phyloP scores from a whole-genome alignment of 768 basidiomycete species.

The Inosperma sp. region DNA sequence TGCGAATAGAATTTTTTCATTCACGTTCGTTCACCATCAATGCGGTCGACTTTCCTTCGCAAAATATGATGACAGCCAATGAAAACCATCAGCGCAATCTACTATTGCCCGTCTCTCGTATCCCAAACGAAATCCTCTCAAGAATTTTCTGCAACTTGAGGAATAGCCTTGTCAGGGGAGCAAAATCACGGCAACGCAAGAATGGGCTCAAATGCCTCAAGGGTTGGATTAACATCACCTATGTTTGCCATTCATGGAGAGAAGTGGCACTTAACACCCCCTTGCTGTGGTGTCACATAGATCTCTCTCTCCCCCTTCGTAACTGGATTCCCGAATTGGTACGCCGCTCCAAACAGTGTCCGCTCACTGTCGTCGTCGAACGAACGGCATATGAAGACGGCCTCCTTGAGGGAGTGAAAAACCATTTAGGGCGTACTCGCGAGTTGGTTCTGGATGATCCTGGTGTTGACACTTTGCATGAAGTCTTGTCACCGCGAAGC shows the following conservation, averaged over 20 bases:
- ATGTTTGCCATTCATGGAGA: not conserved
- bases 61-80: too few species aligned
- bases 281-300: not conserved
- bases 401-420: not conserved
- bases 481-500: too few species aligned
- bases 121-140: not conserved
- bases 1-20: too few species aligned
- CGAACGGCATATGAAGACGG: not conserved
- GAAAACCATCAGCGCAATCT: not conserved
- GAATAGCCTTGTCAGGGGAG: not conserved
- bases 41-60: too few species aligned
- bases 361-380: not conserved
- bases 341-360: not conserved
- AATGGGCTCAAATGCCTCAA: not conserved
- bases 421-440: not conserved
- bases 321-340: not conserved
- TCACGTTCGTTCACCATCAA: too few species aligned
- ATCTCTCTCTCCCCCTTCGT: not conserved
- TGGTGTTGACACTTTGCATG: too few species aligned
- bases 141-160: not conserved
- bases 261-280: not conserved
- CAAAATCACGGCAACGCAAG: too few species aligned
- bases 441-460: too few species aligned
- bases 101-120: not conserved
- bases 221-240: not conserved